Conservation (phyloP, 2,329 filamentous ascomycete genomes). For the Verticillium dahliae region DNA sequence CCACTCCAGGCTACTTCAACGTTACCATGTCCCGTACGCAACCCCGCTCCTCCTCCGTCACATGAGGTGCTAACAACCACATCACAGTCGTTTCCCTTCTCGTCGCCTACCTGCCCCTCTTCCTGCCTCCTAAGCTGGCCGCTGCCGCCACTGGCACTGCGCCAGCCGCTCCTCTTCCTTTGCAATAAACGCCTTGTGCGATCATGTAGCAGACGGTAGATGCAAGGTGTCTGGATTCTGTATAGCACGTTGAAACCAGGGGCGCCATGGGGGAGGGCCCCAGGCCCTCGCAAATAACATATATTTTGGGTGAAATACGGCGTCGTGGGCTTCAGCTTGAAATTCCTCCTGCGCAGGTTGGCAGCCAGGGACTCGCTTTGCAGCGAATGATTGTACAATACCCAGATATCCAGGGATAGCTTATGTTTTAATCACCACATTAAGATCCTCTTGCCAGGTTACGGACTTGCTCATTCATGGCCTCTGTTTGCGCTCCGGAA, state of each 20-base stretch:
- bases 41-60: neutral
- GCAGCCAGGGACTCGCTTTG: neutral
- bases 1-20: slow-evolving; percentile 64
- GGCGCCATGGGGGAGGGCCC: no score
- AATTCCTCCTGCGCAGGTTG: neutral
- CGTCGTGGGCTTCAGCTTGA: neutral
- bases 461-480: no score
- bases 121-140: slow-evolving; percentile 33
- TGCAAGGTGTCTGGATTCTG: neutral
- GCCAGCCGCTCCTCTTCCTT: slow-evolving; percentile 19
- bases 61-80: neutral
- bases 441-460: neutral
- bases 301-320: neutral
- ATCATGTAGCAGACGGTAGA: neutral
- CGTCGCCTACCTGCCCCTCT: slow-evolving; percentile 44
- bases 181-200: slow-evolving; percentile 8
- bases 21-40: slow-evolving; percentile 67
- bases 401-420: neutral
- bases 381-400: neutral
- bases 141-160: slow-evolving; percentile 25
- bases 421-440: neutral
- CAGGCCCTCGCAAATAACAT: no score
- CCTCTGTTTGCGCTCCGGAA: no score
- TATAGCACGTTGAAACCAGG: no score
- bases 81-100: slow-evolving; percentile 51